phyloP scores from a whole-genome alignment of 2,329 filamentous ascomycete species.

The Verticillium albo-atrum region DNA sequence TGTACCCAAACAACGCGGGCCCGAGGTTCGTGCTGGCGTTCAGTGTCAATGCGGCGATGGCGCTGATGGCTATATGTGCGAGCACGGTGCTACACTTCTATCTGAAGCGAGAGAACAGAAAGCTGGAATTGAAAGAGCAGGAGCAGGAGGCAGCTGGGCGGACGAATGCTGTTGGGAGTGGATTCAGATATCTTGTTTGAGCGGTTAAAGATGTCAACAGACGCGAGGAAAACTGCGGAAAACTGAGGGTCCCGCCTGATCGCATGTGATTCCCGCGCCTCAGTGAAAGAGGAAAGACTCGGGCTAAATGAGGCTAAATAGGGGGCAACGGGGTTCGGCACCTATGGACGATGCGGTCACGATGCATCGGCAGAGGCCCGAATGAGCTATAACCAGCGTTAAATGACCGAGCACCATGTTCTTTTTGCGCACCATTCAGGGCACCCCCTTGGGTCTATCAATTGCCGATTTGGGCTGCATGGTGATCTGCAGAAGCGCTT shows the following conservation, averaged over 20 bases:
- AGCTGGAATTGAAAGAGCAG: conserved; percentile 12
- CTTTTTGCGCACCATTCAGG: background rate
- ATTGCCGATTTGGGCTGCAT: background rate
- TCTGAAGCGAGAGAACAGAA: conserved; percentile 16
- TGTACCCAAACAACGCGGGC: conserved; percentile 16
- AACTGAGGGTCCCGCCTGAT: background rate
- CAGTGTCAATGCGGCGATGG: conserved; percentile 18
- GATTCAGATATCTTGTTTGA: conserved; percentile 10
- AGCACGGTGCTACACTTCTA: conserved; percentile 14
- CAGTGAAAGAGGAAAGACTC: background rate
- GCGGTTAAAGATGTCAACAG: background rate
- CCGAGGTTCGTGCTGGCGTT: conserved; percentile 19
- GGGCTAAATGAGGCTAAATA: background rate
- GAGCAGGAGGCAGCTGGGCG: conserved; percentile 6
- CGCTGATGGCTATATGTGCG: conserved; percentile 15
- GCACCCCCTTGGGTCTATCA: background rate
- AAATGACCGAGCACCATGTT: background rate
- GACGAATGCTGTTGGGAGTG: conserved; percentile 2
- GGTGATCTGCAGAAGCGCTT: background rate
- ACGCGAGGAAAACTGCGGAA: background rate
- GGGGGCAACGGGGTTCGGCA: background rate
- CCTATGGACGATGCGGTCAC: background rate
- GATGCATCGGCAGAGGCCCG: background rate
- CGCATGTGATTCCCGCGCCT: background rate
- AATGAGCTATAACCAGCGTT: background rate